Evolutionary conservation across 2,329 filamentous ascomycete genomes (phyloP), one percentile per base, ranked within the genome.

Genomic region (Saccharata proteae): DNA sequence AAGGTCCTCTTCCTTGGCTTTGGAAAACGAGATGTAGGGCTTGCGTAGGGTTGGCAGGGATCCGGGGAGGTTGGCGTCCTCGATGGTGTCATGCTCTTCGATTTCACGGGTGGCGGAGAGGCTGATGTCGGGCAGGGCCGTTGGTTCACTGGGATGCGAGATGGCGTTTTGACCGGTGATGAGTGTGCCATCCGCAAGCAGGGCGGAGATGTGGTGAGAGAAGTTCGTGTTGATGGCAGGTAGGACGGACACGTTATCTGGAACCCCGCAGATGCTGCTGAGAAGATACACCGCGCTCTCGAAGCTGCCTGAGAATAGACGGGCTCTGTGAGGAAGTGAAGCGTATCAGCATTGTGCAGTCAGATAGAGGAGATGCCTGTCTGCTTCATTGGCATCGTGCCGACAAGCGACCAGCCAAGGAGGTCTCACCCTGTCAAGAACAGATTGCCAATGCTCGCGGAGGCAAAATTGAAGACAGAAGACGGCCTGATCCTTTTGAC

Each of bases 191-290:
- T 93, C 73, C 12, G 65, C 62, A 0, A 96, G 66, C 0, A 80
- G 79, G 2, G 85, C 88, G 5, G 80, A 84, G 43, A 96, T 96
- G 55, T 96, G 88, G 47, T 93, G 82, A 0, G 83, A 83, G 61
- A 94, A 94, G 54, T 93, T 96, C 40, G 80, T 85, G 62, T 93
- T 93, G 44, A 96, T 82, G 4, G 82, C 84, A 0, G 88, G 90
- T 11, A 96, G 73, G 1, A 94, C 84, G 0, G 75, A 69, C 5
- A 90, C 74, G 30, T 75, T 67, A 8, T 73, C 68, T 0, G 84
- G 80, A 1, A 96, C 80, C n/a, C 74, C 74, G 48, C 86, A 93
- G 40, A 94, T 82, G 43, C 78, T 80, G 30, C 80, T 80, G 4
- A 96, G 69, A 2, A 96, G 71, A 50, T 93, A 93, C 39, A 96